Evolutionary conservation across 345 rosid genomes (phyloP).

Genomic region (Populus simonii): DNA sequence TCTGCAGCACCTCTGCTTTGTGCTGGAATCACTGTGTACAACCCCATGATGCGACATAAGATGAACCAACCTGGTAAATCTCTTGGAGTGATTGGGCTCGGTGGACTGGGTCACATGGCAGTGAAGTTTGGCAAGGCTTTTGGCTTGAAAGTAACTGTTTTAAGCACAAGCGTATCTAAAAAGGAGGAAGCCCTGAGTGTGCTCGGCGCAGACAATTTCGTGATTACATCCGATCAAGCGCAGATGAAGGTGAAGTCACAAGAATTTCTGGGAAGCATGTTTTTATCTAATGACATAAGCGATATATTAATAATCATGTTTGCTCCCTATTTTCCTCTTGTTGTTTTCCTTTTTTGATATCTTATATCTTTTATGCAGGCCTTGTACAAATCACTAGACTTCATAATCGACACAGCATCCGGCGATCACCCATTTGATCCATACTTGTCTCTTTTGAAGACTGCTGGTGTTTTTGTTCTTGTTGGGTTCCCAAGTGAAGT

Average conservation of each 20-base stretch:
- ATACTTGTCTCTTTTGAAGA: constrained; percentile 71
- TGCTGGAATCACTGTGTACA: not conserved
- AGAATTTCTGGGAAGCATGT: not conserved
- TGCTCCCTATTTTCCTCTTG: not conserved
- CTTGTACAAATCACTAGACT: constrained; percentile 61
- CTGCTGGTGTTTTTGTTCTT: constrained; percentile 55
- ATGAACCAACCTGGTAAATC: not conserved
- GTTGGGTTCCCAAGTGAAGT: constrained; percentile 87
- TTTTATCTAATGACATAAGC: not conserved
- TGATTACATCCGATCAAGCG: constrained; percentile 67
- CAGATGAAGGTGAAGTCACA: constrained; percentile 65
- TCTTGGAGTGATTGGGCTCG: constrained; percentile 45
- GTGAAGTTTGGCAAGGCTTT: constrained; percentile 86
- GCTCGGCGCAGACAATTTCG: constrained; percentile 58
- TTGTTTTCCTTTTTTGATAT: not conserved
- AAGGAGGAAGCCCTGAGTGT: constrained; percentile 61
- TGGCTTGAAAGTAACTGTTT: constrained; percentile 60
- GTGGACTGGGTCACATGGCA: constrained; percentile 86
- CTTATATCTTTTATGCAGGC: constrained; percentile 36
- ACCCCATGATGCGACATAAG: not conserved
- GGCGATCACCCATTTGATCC: constrained; percentile 87
- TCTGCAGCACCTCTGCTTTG: not conserved
- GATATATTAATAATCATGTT: not conserved
- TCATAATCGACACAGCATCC: constrained; percentile 77
- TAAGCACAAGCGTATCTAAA: constrained; percentile 71